These are phyloP conservation scores for Arbutus unedo DNA, from an alignment of 148 eudicot species.

Conservation along the genomic window DNA sequence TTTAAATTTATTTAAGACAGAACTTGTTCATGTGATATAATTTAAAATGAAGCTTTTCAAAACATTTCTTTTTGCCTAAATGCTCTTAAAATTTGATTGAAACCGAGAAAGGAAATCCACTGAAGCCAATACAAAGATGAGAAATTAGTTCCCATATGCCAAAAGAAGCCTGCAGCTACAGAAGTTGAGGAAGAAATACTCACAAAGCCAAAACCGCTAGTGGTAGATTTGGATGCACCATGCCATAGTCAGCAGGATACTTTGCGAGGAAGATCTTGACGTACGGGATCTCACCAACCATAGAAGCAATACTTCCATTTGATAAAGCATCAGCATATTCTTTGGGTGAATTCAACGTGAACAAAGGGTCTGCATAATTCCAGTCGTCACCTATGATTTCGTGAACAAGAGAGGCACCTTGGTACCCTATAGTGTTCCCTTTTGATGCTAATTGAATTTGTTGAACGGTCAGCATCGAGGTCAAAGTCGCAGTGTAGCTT, in stretches of 20 bases:
- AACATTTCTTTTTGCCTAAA: too few species aligned
- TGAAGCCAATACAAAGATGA: neutral
- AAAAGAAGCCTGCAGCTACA: too few species aligned
- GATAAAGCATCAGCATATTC: constrained; percentile 23
- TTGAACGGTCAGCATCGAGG: constrained; percentile 30
- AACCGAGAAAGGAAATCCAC: too few species aligned
- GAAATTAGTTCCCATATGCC: neutral
- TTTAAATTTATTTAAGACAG: too few species aligned
- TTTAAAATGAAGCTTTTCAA: too few species aligned
- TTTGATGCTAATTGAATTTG: constrained; percentile 21
- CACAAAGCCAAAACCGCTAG: constrained; percentile 32
- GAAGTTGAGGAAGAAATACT: constrained; percentile 1
- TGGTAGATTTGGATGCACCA: constrained; percentile 15
- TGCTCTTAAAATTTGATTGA: too few species aligned
- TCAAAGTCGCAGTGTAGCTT: constrained; percentile 32
- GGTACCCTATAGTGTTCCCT: constrained; percentile 23
- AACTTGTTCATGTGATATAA: too few species aligned
- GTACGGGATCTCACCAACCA: constrained; percentile 36
- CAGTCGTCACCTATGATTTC: constrained; percentile 10
- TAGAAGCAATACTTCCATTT: constrained; percentile 23
- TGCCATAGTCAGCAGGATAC: constrained; percentile 16
- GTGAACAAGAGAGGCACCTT: constrained; percentile 1
- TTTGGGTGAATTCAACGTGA: neutral
- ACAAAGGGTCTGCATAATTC: constrained; percentile 11
- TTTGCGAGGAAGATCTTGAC: constrained; percentile 16